Conservation (phyloP, 768 basidiomycete genomes). For the Panaeolus papilionaceus region DNA sequence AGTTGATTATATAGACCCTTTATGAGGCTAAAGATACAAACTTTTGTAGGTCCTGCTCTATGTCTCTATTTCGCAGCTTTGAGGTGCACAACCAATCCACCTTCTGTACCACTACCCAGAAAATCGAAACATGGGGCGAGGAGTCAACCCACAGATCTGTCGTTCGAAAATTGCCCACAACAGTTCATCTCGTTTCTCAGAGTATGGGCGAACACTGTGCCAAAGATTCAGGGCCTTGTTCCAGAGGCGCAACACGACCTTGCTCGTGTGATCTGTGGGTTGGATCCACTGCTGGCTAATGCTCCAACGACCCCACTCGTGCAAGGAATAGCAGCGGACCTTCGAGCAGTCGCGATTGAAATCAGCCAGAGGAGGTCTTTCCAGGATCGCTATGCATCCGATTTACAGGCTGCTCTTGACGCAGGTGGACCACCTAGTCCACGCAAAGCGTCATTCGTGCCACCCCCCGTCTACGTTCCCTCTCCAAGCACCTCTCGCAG, state of each 20-base stretch:
- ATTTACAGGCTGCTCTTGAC: constrained; percentile 83
- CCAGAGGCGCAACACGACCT: constrained; percentile 83
- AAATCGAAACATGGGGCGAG: constrained; percentile 45
- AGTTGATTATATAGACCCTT: background rate
- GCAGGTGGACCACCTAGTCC: constrained; percentile 48
- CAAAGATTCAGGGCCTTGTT: constrained; percentile 62
- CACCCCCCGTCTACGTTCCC: constrained; percentile 70
- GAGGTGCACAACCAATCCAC: constrained; percentile 74
- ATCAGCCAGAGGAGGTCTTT: constrained; percentile 86
- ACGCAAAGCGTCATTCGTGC: constrained; percentile 68
- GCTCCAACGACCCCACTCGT: constrained; percentile 41
- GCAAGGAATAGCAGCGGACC: constrained; percentile 73
- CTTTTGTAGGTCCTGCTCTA: constrained; percentile 70
- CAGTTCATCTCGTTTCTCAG: constrained; percentile 71
- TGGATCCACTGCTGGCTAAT: constrained; percentile 53
- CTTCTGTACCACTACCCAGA: constrained; percentile 81
- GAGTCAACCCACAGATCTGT: constrained; percentile 57
- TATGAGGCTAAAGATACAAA: background rate
- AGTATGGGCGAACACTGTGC: constrained; percentile 75
- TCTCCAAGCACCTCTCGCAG: constrained; percentile 33
- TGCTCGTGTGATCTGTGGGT: constrained; percentile 77
- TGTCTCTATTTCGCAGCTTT: constrained; percentile 88
- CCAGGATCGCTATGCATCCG: constrained; percentile 77
- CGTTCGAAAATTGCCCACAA: constrained; percentile 71
- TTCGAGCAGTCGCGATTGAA: constrained; percentile 87